Conservation (phyloP, 345 rosid genomes). For the Populus davidiana region DNA sequence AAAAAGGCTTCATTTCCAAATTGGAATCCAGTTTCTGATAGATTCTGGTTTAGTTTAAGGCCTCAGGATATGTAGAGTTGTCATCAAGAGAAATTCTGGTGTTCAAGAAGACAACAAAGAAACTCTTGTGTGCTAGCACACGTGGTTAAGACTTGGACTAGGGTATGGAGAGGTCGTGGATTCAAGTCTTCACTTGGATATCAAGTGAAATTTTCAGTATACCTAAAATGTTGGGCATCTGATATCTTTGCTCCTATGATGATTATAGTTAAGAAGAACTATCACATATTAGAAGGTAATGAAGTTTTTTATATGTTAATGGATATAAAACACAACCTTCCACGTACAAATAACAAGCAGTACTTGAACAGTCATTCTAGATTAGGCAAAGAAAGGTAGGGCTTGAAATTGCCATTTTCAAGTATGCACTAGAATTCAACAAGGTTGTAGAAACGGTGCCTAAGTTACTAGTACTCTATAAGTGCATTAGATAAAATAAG, state of each 20-base stretch:
- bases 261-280: not conserved
- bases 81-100: not conserved
- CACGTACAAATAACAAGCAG: not conserved
- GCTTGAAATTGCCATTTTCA: not conserved
- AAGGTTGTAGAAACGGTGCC: not conserved
- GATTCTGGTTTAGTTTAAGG: not conserved
- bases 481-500: not conserved
- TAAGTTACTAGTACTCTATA: not conserved
- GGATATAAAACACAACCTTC: not conserved
- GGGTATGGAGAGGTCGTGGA: not conserved
- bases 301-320: not conserved
- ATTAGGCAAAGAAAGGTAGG: not conserved
- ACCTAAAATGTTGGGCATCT: not conserved
- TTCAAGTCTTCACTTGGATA: not conserved
- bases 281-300: not conserved
- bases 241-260: conserved; percentile 2
- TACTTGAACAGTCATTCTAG: not conserved
- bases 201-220: not conserved
- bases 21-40: not conserved
- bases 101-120: not conserved
- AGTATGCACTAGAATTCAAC: not conserved
- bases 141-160: not conserved
- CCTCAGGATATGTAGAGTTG: not conserved
- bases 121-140: not conserved
- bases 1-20: not conserved